phyloP scores from a whole-genome alignment of 2,329 filamentous ascomycete species.

The Colletotrichum sp. region DNA sequence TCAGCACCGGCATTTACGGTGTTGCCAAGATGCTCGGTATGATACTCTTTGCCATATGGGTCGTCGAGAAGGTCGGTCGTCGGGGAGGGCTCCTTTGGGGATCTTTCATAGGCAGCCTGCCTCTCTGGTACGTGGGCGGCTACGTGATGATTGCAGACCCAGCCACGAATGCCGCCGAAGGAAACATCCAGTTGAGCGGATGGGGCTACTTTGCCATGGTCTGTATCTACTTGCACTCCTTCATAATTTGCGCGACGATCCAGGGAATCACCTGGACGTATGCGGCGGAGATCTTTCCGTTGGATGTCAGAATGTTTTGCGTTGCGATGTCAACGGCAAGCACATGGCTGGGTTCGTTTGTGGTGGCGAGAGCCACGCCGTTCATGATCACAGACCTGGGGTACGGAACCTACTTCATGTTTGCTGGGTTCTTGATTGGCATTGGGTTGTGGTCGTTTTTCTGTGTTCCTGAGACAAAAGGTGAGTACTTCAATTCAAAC shows the following conservation, averaged over 20 bases:
- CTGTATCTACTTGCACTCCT: slow-evolving; percentile 37
- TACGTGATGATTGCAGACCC: slow-evolving; percentile 37
- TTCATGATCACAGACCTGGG: slow-evolving; percentile 44
- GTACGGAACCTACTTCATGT: slow-evolving; percentile 59
- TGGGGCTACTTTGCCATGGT: slow-evolving; percentile 49
- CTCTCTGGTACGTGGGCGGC: slow-evolving; percentile 39
- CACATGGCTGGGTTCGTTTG: slow-evolving; percentile 42
- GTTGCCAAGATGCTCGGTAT: slow-evolving; percentile 39
- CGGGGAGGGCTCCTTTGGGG: slow-evolving; percentile 50
- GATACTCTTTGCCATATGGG: slow-evolving; percentile 42
- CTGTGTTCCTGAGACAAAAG: slow-evolving; percentile 57
- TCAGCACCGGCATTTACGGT: slow-evolving; percentile 44
- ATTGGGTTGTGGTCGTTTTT: slow-evolving; percentile 52
- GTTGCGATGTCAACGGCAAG: slow-evolving; percentile 35
- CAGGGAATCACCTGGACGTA: slow-evolving; percentile 48
- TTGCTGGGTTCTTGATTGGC: slow-evolving; percentile 47
- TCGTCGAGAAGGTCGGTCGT: slow-evolving; percentile 51
- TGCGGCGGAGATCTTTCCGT: slow-evolving; percentile 50
- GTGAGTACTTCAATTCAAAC: slow-evolving; percentile 12
- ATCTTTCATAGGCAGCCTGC: slow-evolving; percentile 38
- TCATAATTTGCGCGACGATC: slow-evolving; percentile 41
- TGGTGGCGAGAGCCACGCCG: slow-evolving; percentile 40
- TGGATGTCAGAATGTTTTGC: slow-evolving; percentile 38
- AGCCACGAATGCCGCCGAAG: slow-evolving; percentile 43
- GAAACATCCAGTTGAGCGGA: slow-evolving; percentile 44